Evolutionary conservation across 129 eudicot species (phyloP), one percentile per base, ranked within the genome.

Genomic region (Escallonia rubra): DNA sequence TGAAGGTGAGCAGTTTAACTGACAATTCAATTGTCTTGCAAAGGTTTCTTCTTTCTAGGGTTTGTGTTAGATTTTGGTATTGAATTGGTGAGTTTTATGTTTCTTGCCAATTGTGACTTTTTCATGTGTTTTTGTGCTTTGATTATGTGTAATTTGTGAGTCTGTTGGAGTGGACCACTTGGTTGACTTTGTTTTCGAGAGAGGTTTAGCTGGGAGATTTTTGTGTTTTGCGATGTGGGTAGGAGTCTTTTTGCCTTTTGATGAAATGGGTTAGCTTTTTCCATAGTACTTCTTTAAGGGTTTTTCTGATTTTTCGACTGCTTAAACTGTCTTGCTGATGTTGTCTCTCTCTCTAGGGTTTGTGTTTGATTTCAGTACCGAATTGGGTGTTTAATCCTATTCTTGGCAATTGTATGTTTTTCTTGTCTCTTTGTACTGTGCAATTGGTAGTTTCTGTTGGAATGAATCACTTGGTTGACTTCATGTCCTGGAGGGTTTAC

Each of bases 21-120:
- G 34, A 23, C 34, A 23, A 23, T 23, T 23, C 34, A 23, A 23
- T 12, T 39, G 46, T 56, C 2, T 61, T 41, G n/a, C 54, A 12
- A 12, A 12, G 43, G 34, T 39, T 16, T 41, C 34, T 40, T 59
- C 44, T 49, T 65, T 71, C 69, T 66, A 66, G 82, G 78, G 78
- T 78, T 78, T 77, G 34, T 4, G 23, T 60, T 15, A 5, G 49
- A 16, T 10, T 57, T 6, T 70, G 11, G 8, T 38, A 16, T 48
- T 5, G 43, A 23, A 23, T 47, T 69, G 15, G 0, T 58, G 56
- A 43, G 43, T 43, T 14, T 68, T 44, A 3, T 53, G 43, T 34
- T 10, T 39, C 12, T 49, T 50, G 0, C 41, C 6, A 34, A 41
- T 46, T 3, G 44, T 8, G 57, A 47, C 34, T 23, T 51, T 38